A percentile compares a stretch with the other conserved stretches of the same genome.
phyloP scores from a whole-genome alignment of 169 alveolate genomes.

The Plasmodium fragile region DNA sequence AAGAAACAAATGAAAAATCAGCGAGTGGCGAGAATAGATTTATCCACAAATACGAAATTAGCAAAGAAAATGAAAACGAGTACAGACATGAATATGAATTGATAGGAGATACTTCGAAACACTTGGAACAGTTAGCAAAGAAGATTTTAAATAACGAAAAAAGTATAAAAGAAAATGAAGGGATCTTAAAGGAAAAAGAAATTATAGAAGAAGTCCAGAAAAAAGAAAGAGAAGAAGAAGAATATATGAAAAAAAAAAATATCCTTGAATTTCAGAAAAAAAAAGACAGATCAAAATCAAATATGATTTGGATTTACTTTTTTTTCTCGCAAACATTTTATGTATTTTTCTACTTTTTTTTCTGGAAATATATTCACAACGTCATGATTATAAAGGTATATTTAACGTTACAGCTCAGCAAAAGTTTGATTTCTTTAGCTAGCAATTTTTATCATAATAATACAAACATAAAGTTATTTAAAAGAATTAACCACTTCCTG shows the following conservation, averaged over 20 bases:
- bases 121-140: conserved; percentile 58
- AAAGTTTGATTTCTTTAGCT: conserved; percentile 38
- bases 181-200: conserved; percentile 75
- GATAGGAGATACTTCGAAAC: conserved; percentile 69
- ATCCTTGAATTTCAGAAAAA: conserved; percentile 22
- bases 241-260: conserved; percentile 65
- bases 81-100: conserved; percentile 15
- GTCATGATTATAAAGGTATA: conserved; percentile 37
- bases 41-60: conserved; percentile 44
- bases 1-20: conserved; percentile 16
- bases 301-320: conserved; percentile 29
- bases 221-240: conserved; percentile 76
- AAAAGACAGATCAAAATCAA: neutral
- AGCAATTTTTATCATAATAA: conserved; percentile 22
- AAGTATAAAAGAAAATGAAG: conserved; percentile 36
- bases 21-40: neutral
- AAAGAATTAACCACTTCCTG: conserved; percentile 14
- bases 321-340: conserved; percentile 57
- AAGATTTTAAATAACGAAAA: conserved; percentile 36
- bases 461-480: conserved; percentile 55
- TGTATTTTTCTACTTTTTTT: conserved; percentile 29
- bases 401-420: conserved; percentile 52
- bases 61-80: conserved; percentile 41
- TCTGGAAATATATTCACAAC: conserved; percentile 52
- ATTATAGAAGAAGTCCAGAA: conserved; percentile 55